Base-by-base conservation (phyloP, 164 flowering plant genomes). In the Berberis vulgaris region DNA sequence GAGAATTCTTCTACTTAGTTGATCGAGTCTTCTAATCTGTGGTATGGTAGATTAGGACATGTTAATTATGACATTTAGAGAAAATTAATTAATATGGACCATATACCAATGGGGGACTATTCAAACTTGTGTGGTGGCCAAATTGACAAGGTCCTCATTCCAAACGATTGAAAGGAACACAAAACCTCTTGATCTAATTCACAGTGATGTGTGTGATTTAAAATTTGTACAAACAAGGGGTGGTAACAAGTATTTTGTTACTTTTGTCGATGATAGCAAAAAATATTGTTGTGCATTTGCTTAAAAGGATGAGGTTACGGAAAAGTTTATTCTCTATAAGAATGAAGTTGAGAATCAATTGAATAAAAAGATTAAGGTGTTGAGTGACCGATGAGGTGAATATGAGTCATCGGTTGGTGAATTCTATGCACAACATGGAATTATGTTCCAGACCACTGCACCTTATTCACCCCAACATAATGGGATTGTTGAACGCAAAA, bases 271-370 rank as follows among this genome's bases (percentile, higher is more conserved):
- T 26, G 26, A 26, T 26, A 26, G 61, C 47, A 9, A 40, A 0
- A 46, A 65, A 26, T 65, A 60, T 7, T 58, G 45, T 39, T 50
- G 9, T 50, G 4, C 42, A 49, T 9, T 13, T 54, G 5, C 26
- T 49, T 53, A 55, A 44, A 70, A 61, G 49, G 61, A 65, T 56
- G 64, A 65, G 7, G 61, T 57, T 0, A 39, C 60, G 5, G n/a
- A 56, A 0, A 47, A 42, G 44, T 65, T 65, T 12, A 46, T 2
- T 5, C 1, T 5, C 2, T 65, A 60, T 9, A 54, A 60, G 7
- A 60, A 53, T 43, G 65, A 26, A 73, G 71, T 70, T 43, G 61
- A 62, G 10, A 63, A 69, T 54, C 59, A 70, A 64, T 63, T 63
- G 1, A 42, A n/a, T 6, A 72, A 41, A 12, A 69, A 60, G 7